phyloP scores from a whole-genome alignment of 768 basidiomycete genomes.

The Imleria badia region DNA sequence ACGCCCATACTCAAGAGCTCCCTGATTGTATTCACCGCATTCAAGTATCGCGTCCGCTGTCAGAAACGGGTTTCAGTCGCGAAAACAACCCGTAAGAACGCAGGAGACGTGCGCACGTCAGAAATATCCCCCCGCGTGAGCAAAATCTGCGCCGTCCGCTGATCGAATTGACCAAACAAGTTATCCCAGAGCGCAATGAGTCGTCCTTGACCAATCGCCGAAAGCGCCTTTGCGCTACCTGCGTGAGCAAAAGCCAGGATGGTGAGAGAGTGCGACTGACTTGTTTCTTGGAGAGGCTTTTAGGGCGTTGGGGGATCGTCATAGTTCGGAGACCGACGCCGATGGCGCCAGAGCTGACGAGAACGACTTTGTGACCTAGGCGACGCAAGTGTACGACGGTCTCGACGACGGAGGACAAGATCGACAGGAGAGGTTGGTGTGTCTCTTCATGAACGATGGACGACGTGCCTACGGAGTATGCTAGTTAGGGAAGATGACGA shows the following conservation, averaged over 20 bases:
- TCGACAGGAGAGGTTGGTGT: constrained; percentile 87
- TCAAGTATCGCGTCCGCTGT: constrained; percentile 91
- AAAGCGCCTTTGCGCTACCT: constrained; percentile 69
- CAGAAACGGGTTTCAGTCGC: constrained; percentile 6
- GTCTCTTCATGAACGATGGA: constrained; percentile 96
- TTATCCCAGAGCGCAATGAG: constrained; percentile 98
- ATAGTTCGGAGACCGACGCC: constrained; percentile 95
- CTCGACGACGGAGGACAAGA: constrained; percentile 89
- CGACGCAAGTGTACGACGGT: constrained; percentile 76
- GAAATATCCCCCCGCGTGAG: constrained; percentile 96
- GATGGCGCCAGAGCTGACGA: constrained; percentile 97
- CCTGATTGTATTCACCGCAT: constrained; percentile 93
- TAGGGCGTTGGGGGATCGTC: constrained; percentile 76
- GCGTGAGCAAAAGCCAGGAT: constrained; percentile 14
- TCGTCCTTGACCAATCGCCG: constrained; percentile 95
- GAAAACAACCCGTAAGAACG: neutral
- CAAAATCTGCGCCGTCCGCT: constrained; percentile 94
- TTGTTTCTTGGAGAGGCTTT: constrained; percentile 88
- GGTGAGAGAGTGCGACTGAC: constrained; percentile 40
- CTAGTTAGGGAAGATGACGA: constrained; percentile 3
- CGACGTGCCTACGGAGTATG: constrained; percentile 62
- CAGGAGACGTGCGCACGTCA: constrained; percentile 59
- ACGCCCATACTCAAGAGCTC: constrained; percentile 93
- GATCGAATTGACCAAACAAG: constrained; percentile 88
- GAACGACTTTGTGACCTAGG: constrained; percentile 89